Base-by-base conservation (phyloP, 495 filamentous ascomycete species). In the Chaetomium tenue region DNA sequence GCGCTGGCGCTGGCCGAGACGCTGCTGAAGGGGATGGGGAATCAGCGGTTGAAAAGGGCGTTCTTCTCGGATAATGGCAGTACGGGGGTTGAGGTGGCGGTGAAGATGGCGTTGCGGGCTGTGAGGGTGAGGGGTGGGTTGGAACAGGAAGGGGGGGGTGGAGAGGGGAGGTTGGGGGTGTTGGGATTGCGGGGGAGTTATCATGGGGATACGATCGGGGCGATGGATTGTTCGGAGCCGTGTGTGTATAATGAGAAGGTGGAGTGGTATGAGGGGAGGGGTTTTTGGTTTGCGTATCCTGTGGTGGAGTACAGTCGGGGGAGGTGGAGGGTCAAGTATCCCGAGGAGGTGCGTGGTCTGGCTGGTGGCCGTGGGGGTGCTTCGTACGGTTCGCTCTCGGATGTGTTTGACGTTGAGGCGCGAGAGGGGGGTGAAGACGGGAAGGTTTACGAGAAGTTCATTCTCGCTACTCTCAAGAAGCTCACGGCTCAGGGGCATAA, bases 61-160 rank as follows among this genome's bases (percentile, higher is more conserved):
- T 93, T 92, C 74, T 93, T 84, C 71, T 89, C 88, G 0, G 90
- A 93, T 68, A 90, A 92, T 66, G 90, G 90, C 23, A 90, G 87
- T 66, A 91, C 90, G 0, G 90, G 87, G 5, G 88, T 87, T 74
- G 90, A 93, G 70, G 90, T 91, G 3, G 90, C 89, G 0, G 75
- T 91, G 30, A 93, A 93, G 70, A 93, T 93, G 90, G 90, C 82
- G 4, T 75, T 92, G 16, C 79, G 86, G 18, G 89, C 87, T 2
- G 73, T 88, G 0, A 80, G 82, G 58, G 71, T 79, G 57, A 77
- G 89, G 28, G 91, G 91, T 68, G 84, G 81, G 20, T 89, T 85
- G 87, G 16, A 37, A n/a, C n/a, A n/a, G n/a, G n/a, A n/a, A n/a
- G n/a, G n/a, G n/a, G n/a, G n/a, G 33, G 33, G 2, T 12, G 78